Evolutionary conservation across 768 basidiomycete genomes (phyloP), one percentile per base, ranked within the genome.

Genomic region (Phylloporus scabripes): DNA sequence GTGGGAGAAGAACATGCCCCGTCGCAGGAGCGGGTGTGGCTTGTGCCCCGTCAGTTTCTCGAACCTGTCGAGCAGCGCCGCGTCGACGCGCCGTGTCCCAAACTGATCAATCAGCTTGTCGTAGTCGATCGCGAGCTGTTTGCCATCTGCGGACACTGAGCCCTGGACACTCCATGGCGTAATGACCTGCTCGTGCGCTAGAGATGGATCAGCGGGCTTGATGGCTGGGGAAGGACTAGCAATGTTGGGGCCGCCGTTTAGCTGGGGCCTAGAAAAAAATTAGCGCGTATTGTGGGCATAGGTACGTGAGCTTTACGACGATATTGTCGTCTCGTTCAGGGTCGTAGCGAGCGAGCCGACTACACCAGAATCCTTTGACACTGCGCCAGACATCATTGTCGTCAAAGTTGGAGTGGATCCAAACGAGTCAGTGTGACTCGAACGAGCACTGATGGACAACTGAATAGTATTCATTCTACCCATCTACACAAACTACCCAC

Each of bases 161-260:
- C 95, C 96, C 58, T 95, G 87, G 7, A 98, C 96, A 57, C 97
- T 92, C 90, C 96, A 99, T 14, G 96, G 96, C 0, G 96, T 98
- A 39, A 99, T 85, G 46, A 92, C 76, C 66, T 97, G 94, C 15
- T 77, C 82, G 45, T 77, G 74, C 0, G 63, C 58, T 8, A 52
- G 42, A 4, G 66, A 45, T 0, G 62, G 60, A 39, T 64, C 55
- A 10, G 59, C 65, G 21, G 71, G 67, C 41, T 70, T 69, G 46
- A 68, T 53, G 21, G 18, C 41, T 44, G 48, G 40, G 42, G 73
- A 76, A 45, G 52, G 10, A 32, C 34, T 17, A 10, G 52, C 49
- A 17, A 15, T 20, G 4, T 31, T 43, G 9, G 55, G 20, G 7
- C 44, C 18, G 31, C 51, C 40, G 31, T 53, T 45, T 7, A 46